Percentiles rank a stretch among this genome's conserved stretches.
These are phyloP conservation scores for Lentinula guzmanii DNA, from an alignment of 768 basidiomycete genomes.

Conservation along the genomic window DNA sequence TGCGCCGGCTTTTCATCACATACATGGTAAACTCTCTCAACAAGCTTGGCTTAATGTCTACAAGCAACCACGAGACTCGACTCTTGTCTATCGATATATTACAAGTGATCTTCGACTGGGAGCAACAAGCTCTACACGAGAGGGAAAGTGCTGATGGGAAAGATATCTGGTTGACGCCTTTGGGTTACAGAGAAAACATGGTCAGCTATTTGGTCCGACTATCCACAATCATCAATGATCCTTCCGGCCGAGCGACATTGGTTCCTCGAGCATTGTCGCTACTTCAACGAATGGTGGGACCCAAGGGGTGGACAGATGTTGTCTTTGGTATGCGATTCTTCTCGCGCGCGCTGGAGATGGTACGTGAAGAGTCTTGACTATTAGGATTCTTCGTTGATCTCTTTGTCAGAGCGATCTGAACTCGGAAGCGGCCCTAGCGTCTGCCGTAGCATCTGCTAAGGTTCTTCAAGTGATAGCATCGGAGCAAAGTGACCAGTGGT, in stretches of 20 bases:
- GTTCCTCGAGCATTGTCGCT: constrained; percentile 59
- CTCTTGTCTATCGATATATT: constrained; percentile 83
- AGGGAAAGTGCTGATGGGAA: constrained; percentile 16
- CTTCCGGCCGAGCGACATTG: constrained; percentile 38
- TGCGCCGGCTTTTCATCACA: constrained; percentile 87
- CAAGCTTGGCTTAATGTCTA: constrained; percentile 77
- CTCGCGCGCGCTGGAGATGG: constrained; percentile 76
- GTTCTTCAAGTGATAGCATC: constrained; percentile 82
- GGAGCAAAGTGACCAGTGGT: constrained; percentile 84
- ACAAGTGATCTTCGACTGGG: constrained; percentile 93
- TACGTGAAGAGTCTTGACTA: constrained; percentile 24
- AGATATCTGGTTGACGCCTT: constrained; percentile 64
- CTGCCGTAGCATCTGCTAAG: constrained; percentile 78
- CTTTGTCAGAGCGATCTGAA: constrained; percentile 61
- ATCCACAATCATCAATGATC: constrained; percentile 62
- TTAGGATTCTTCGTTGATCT: not conserved
- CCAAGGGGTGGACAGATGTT: constrained; percentile 86
- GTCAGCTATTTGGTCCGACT: constrained; percentile 95
- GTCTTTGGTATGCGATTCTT: constrained; percentile 91
- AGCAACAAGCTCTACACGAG: constrained; percentile 50
- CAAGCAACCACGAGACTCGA: constrained; percentile 75
- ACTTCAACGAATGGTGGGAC: constrained; percentile 74
- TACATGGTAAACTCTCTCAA: constrained; percentile 88
- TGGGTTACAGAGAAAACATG: constrained; percentile 81
- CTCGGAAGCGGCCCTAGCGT: constrained; percentile 54